Conservation (phyloP, 2,329 filamentous ascomycete species). For the Apiospora marii region DNA sequence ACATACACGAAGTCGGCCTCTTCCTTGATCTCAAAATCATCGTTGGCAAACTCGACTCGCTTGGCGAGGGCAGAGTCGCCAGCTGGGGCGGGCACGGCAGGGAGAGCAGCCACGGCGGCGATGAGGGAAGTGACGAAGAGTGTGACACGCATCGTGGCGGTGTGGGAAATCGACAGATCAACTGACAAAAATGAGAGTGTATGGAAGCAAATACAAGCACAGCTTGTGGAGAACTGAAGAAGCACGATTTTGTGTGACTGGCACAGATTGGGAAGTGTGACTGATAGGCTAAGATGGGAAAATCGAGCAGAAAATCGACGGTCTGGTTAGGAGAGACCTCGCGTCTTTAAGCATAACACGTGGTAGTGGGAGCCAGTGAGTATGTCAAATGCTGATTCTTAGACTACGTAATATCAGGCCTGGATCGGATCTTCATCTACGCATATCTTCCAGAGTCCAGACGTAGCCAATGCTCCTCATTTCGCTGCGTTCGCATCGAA, state of each 20-base stretch:
- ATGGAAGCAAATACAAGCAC: not conserved
- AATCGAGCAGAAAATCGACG: not conserved
- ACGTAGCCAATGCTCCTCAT: not conserved
- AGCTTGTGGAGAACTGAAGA: not conserved
- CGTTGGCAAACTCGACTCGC: not conserved
- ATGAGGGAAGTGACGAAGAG: constrained; percentile 20
- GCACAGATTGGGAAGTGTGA: not conserved
- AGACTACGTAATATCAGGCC: not conserved
- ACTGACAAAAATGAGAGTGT: not conserved
- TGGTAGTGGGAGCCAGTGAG: not conserved
- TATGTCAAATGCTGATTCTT: no score
- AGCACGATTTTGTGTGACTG: not conserved
- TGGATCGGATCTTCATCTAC: not conserved
- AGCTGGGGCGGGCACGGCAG: not conserved
- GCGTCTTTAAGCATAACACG: not conserved
- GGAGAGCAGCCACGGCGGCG: constrained; percentile 18
- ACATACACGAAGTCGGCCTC: constrained; percentile 16
- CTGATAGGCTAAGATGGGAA: not conserved
- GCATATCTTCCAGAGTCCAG: not conserved
- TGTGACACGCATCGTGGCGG: constrained; percentile 15
- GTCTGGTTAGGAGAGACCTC: not conserved
- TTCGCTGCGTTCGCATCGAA: not conserved
- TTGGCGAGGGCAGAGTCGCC: not conserved
- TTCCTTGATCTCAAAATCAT: constrained; percentile 17
- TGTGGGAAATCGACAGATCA: not conserved